Percentiles rank a stretch among this genome's conserved stretches.
These are phyloP conservation scores for Apiotrichum akiyoshidainum DNA, from an alignment of 1,284 basidiomycete species.

Conservation along the genomic window DNA sequence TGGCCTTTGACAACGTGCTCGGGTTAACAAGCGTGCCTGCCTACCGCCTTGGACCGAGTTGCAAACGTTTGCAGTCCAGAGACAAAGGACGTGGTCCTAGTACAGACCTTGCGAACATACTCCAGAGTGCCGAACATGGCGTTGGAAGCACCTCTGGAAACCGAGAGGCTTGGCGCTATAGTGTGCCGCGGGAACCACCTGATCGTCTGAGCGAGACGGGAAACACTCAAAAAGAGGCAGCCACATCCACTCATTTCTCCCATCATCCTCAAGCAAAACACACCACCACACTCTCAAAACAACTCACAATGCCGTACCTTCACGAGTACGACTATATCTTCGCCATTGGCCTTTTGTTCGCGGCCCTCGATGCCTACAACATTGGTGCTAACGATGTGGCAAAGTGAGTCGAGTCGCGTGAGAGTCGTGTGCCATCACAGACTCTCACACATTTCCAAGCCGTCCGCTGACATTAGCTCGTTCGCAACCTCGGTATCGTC, in stretches of 20 bases:
- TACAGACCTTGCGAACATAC: too few species aligned
- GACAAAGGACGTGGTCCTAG: too few species aligned
- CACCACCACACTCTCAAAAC: conserved; percentile 10
- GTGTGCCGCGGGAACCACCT: too few species aligned
- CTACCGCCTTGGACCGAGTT: too few species aligned
- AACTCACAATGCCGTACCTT: conserved; percentile 55
- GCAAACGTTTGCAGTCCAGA: too few species aligned
- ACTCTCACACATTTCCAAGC: background rate
- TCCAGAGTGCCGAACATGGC: too few species aligned
- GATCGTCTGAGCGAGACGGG: background rate
- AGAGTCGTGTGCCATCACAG: background rate
- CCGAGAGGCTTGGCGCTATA: too few species aligned
- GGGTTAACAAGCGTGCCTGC: too few species aligned
- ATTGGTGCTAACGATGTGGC: conserved; percentile 53
- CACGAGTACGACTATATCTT: conserved; percentile 54
- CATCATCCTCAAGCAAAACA: background rate
- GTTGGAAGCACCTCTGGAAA: too few species aligned
- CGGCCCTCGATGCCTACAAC: conserved; percentile 53
- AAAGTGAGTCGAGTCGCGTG: conserved; percentile 18
- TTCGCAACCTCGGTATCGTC: conserved; percentile 55
- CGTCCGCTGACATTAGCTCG: conserved; percentile 32
- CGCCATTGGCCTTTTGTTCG: conserved; percentile 51
- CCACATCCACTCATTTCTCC: background rate
- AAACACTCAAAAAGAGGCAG: background rate
- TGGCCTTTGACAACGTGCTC: too few species aligned